phyloP scores from a whole-genome alignment of 208 protist species.

The Kentomonas sorsogonicus region DNA sequence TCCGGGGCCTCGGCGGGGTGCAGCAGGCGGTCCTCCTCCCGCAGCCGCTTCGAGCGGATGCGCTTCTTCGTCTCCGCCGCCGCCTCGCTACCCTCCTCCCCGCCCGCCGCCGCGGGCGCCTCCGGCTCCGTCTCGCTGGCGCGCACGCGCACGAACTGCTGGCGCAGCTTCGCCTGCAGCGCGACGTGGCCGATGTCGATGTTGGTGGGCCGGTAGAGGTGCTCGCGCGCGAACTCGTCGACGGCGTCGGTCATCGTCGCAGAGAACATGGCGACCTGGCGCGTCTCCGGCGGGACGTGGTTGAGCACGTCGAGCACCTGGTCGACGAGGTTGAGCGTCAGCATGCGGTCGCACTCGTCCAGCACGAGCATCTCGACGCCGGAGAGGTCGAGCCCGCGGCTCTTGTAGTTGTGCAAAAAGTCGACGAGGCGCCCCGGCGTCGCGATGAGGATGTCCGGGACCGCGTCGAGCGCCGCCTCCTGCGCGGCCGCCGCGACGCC shows the following conservation, averaged over 20 bases:
- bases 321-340: slow-evolving; percentile 97
- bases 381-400: slow-evolving; percentile 74
- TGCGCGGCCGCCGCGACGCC: slow-evolving; percentile 75
- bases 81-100: slow-evolving; percentile 59
- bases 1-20: not conserved
- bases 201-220: slow-evolving; percentile 81
- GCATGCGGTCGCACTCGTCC: slow-evolving; percentile 98
- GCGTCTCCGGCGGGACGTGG: slow-evolving; percentile 63
- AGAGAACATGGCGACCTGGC: slow-evolving; percentile 85
- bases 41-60: slow-evolving; percentile 15
- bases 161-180: slow-evolving; percentile 76
- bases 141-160: slow-evolving; percentile 82
- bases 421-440: slow-evolving; percentile 90
- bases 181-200: slow-evolving; percentile 89
- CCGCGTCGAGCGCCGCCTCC: slow-evolving; percentile 72
- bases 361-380: slow-evolving; percentile 92
- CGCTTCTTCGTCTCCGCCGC: slow-evolving; percentile 32
- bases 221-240: slow-evolving; percentile 78
- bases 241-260: slow-evolving; percentile 89
- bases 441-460: slow-evolving; percentile 85
- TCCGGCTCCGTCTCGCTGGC: slow-evolving; percentile 7
- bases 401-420: slow-evolving; percentile 76
- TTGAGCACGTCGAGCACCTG: slow-evolving; percentile 97
- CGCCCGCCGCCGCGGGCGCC: not conserved
- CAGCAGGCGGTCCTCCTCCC: slow-evolving; percentile 7